These are phyloP conservation scores for Debaryomyces sp. DNA, from an alignment of 1,139 yeast species.

Conservation along the genomic window DNA sequence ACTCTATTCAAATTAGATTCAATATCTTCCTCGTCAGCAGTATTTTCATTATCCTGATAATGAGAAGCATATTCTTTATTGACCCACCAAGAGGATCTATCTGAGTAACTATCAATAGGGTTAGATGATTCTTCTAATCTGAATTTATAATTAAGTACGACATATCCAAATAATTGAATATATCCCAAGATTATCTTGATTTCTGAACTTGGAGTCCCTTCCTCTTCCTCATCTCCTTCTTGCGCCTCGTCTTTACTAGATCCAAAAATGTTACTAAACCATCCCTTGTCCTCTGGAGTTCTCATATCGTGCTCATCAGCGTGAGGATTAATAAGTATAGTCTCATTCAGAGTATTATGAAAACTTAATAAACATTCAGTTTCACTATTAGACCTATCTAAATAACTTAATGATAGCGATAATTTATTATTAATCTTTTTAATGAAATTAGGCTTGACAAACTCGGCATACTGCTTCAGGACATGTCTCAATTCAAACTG, in stretches of 20 bases:
- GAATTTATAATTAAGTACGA: conserved; percentile 59
- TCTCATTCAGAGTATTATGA: conserved; percentile 22
- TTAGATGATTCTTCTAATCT: conserved; percentile 20
- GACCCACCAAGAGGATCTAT: conserved; percentile 36
- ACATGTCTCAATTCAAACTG: background rate
- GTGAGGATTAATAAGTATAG: conserved; percentile 20
- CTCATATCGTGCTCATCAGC: conserved; percentile 4
- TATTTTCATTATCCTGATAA: conserved; percentile 26
- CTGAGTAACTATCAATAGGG: conserved; percentile 17
- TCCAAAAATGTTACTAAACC: conserved; percentile 21
- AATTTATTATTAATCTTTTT: conserved; percentile 22
- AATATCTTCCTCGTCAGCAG: conserved; percentile 26
- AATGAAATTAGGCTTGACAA: conserved; percentile 2
- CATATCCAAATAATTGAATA: conserved; percentile 73
- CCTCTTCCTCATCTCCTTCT: background rate
- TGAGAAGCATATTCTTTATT: conserved; percentile 35
- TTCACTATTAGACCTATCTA: conserved; percentile 9
- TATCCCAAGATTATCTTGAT: conserved; percentile 63
- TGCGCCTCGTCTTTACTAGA: conserved; percentile 4
- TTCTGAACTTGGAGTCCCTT: conserved; percentile 2
- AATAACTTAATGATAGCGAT: conserved; percentile 18
- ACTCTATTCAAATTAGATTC: conserved; percentile 28
- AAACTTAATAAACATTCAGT: conserved; percentile 23
- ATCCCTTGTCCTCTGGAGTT: conserved; percentile 7
- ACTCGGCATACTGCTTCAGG: background rate